Evolutionary conservation across 1,284 basidiomycete genomes (phyloP).

Genomic region (Apiotrichum brassicae): DNA sequence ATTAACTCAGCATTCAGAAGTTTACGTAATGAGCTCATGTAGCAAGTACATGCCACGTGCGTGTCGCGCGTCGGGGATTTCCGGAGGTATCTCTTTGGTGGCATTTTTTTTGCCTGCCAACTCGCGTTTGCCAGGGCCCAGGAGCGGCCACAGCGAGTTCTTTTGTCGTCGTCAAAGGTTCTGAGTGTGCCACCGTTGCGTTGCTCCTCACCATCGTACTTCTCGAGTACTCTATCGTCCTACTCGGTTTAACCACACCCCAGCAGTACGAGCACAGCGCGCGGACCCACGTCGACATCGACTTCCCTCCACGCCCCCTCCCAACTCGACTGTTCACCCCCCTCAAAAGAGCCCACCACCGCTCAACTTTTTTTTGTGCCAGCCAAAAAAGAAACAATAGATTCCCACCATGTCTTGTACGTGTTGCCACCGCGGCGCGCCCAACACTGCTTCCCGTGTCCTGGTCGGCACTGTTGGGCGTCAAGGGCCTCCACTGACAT

Average conservation of each 20-base stretch:
- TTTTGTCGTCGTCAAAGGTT: neutral
- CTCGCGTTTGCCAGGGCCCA: no score
- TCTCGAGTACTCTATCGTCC: no score
- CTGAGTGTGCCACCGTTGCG: neutral
- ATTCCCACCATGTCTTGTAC: conserved; percentile 1
- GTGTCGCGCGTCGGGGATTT: neutral
- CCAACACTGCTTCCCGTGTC: neutral
- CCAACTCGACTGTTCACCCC: neutral
- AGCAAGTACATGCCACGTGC: no score
- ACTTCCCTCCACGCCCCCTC: no score
- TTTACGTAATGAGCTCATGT: no score
- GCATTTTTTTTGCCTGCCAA: neutral
- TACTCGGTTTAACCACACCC: no score
- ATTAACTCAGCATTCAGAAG: no score
- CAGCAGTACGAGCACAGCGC: no score
- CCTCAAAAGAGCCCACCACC: neutral
- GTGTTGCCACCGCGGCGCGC: neutral
- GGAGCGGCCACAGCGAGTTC: no score
- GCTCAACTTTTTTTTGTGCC: neutral
- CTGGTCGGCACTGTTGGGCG: no score
- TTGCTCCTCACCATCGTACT: neutral
- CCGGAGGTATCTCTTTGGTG: neutral
- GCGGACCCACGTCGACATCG: no score
- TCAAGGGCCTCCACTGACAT: neutral
- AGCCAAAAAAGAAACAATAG: neutral